These are phyloP conservation scores for Gaertneriomyces semiglobifer DNA, from an alignment of 192 early-diverging fungal species.

Conservation along the genomic window DNA sequence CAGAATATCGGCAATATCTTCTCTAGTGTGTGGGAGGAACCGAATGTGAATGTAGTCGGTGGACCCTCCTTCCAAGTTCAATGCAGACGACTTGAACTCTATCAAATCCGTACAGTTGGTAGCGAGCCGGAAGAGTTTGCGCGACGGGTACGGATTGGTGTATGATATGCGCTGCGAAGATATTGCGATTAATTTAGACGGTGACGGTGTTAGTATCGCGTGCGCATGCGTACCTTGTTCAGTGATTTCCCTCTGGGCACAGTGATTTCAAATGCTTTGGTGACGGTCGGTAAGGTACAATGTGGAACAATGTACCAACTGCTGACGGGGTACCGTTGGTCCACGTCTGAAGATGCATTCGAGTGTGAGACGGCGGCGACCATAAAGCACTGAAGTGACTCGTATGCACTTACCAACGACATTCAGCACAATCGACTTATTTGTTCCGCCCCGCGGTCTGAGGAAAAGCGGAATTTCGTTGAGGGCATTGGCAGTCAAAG, in stretches of 20 bases:
- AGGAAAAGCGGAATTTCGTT: conserved; percentile 45
- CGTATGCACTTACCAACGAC: conserved; percentile 39
- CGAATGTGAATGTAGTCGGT: conserved; percentile 48
- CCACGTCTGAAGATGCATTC: conserved; percentile 28
- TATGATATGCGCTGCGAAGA: conserved; percentile 45
- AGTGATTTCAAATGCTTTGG: conserved; percentile 48
- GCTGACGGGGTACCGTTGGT: conserved; percentile 30
- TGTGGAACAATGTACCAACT: conserved; percentile 47
- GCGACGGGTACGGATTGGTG: conserved; percentile 49
- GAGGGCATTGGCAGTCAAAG: conserved; percentile 39
- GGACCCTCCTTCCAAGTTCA: conserved; percentile 38
- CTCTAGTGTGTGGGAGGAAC: conserved; percentile 26
- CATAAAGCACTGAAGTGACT: background rate
- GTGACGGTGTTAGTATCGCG: too few species aligned
- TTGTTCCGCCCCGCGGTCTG: conserved; percentile 19
- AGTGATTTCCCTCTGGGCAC: conserved; percentile 33
- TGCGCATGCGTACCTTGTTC: conserved; percentile 39
- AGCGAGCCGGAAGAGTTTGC: conserved; percentile 38
- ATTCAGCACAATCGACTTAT: conserved; percentile 33
- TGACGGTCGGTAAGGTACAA: conserved; percentile 36
- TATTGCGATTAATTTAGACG: too few species aligned
- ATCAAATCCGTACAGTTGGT: conserved; percentile 43
- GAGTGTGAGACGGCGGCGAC: background rate
- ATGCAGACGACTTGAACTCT: conserved; percentile 39
- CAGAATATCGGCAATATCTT: conserved; percentile 31